phyloP scores from a whole-genome alignment of 148 eudicot genomes.

The Talinum fruticosum region DNA sequence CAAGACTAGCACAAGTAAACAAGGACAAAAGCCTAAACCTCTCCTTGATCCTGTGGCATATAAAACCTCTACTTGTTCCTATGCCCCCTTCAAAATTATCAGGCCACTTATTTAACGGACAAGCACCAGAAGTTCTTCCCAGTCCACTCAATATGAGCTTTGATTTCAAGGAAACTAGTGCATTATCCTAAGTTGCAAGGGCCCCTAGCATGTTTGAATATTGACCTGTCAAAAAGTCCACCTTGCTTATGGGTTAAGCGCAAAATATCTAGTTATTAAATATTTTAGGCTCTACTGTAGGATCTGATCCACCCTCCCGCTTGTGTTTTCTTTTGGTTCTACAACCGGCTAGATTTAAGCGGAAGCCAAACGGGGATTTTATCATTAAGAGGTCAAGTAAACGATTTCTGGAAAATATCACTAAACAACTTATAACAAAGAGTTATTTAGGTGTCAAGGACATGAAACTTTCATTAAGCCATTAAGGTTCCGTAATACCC shows the following conservation, averaged over 20 bases:
- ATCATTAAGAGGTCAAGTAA: neutral
- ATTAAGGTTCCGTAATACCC: too few relatives aligned
- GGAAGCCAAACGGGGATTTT: neutral
- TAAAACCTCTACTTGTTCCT: too few relatives aligned
- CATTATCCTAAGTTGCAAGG: too few relatives aligned
- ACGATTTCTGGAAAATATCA: neutral
- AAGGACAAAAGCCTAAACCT: neutral
- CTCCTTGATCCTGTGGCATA: neutral
- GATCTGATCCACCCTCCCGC: neutral
- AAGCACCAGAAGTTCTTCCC: neutral
- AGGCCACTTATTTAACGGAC: neutral
- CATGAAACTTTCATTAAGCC: too few relatives aligned
- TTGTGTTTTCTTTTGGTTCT: neutral
- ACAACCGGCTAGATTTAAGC: neutral
- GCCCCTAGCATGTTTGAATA: too few relatives aligned
- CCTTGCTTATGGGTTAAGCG: neutral
- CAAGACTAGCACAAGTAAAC: neutral
- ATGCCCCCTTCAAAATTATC: too few relatives aligned
- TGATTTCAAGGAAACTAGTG: neutral
- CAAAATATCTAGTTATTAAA: too few relatives aligned
- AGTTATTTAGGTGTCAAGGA: too few relatives aligned
- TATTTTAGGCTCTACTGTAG: neutral
- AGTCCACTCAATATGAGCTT: neutral
- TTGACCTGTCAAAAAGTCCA: neutral
- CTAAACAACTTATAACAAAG: too few relatives aligned